These are phyloP conservation scores for Leccinum longicurvipes DNA, from an alignment of 768 basidiomycete species.

Conservation along the genomic window DNA sequence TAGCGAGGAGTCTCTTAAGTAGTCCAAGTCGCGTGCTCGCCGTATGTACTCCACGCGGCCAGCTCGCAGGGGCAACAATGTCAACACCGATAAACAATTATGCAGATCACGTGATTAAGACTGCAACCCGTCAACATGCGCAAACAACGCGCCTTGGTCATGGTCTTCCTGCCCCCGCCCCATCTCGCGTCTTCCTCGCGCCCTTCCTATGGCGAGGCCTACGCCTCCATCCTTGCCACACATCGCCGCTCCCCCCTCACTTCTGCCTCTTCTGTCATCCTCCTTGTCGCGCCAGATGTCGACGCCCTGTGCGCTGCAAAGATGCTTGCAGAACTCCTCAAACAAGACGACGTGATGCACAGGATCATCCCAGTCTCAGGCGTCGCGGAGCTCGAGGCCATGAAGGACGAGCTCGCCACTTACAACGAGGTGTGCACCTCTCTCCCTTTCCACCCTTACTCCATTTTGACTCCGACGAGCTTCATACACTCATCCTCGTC, in stretches of 20 bases:
- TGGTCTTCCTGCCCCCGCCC: slow-evolving; percentile 74
- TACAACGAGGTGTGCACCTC: slow-evolving; percentile 57
- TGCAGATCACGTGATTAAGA: slow-evolving; percentile 7
- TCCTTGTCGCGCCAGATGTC: slow-evolving; percentile 86
- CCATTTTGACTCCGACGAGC: slow-evolving; percentile 37
- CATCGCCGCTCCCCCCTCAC: slow-evolving; percentile 72
- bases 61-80: slow-evolving; percentile 13
- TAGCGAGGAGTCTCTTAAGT: too few relatives aligned
- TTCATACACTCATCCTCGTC: slow-evolving; percentile 86
- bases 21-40: slow-evolving; percentile 27
- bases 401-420: slow-evolving; percentile 61
- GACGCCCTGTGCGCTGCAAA: slow-evolving; percentile 90
- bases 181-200: slow-evolving; percentile 56
- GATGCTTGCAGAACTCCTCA: slow-evolving; percentile 86
- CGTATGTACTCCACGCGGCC: slow-evolving; percentile 27
- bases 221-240: slow-evolving; percentile 64
- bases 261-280: slow-evolving; percentile 78
- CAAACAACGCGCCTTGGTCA: slow-evolving; percentile 17
- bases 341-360: slow-evolving; percentile 91
- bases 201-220: slow-evolving; percentile 70
- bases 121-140: background rate
- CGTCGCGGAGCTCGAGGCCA: slow-evolving; percentile 66
- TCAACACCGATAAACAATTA: slow-evolving; percentile 14
- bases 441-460: background rate
- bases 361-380: slow-evolving; percentile 88